Conservation (phyloP, 2,329 filamentous ascomycete genomes). For the Rasamsonia emersonii region DNA sequence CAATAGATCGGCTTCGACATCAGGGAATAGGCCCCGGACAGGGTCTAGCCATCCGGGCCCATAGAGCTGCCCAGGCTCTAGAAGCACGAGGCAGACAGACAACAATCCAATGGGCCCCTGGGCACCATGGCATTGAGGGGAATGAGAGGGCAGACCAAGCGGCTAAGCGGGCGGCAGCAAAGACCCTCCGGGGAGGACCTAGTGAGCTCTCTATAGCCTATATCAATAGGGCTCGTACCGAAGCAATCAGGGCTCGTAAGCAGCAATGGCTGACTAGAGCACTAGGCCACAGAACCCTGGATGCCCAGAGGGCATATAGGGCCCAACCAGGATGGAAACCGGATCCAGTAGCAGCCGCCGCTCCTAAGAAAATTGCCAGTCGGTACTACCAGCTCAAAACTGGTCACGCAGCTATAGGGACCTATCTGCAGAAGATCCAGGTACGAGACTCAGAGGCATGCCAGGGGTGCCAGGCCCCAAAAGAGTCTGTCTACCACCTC, state of each 20-base stretch:
- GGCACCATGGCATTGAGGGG: slow-evolving; percentile 4
- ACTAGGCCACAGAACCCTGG: neutral
- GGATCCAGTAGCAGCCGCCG: neutral
- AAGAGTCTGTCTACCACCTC: neutral
- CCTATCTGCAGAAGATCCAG: slow-evolving; percentile 2
- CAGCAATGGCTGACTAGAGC: neutral
- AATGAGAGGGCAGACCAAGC: slow-evolving; percentile 8
- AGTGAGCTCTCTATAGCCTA: neutral
- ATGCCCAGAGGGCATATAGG: neutral
- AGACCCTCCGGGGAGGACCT: neutral
- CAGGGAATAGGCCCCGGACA: slow-evolving; percentile 4
- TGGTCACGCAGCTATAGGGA: neutral
- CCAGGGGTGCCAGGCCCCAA: neutral
- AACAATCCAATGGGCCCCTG: slow-evolving; percentile 4
- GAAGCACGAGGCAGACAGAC: neutral
- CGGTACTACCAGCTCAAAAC: slow-evolving; percentile 3
- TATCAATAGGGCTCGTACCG: neutral
- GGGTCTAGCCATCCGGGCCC: slow-evolving; percentile 1
- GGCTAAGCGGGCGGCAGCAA: slow-evolving; percentile 3
- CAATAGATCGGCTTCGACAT: slow-evolving; percentile 2
- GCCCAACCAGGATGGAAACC: neutral
- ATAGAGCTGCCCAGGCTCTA: slow-evolving; percentile 1
- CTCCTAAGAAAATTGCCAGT: neutral
- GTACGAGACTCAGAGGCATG: neutral
- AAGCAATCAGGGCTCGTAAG: neutral